phyloP scores from a whole-genome alignment of 345 rosid genomes.

The Xanthoceras sorbifolium region DNA sequence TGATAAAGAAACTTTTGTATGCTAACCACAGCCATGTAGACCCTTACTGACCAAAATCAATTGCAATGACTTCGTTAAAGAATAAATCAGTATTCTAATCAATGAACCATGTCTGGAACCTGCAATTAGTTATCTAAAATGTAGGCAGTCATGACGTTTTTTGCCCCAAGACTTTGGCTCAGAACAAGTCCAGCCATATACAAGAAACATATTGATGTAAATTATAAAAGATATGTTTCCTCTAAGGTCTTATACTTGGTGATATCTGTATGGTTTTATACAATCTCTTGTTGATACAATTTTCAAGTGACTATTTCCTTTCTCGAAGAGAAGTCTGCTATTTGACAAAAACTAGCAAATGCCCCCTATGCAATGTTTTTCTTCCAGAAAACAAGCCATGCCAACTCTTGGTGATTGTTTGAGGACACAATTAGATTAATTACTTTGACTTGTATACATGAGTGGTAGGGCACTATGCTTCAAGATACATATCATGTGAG shows the following conservation, averaged over 20 bases:
- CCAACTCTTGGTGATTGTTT: neutral
- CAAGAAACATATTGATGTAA: neutral
- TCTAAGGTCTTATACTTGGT: neutral
- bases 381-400: neutral
- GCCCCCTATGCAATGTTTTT: neutral
- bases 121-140: neutral
- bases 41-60: too few relatives aligned
- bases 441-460: neutral
- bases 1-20: neutral
- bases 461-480: neutral
- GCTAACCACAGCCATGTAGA: too few relatives aligned
- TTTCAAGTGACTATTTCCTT: neutral
- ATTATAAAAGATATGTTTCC: neutral
- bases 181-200: neutral
- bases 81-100: neutral
- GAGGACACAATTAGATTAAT: neutral
- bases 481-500: constrained; percentile 1
- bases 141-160: neutral
- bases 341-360: neutral
- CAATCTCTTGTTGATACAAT: neutral
- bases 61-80: too few relatives aligned
- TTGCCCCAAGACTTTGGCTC: neutral
- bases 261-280: neutral
- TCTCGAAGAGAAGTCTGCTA: too few relatives aligned
- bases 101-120: neutral